phyloP scores from a whole-genome alignment of 2,329 filamentous ascomycete species.

The Cercospora zeae-maydis region DNA sequence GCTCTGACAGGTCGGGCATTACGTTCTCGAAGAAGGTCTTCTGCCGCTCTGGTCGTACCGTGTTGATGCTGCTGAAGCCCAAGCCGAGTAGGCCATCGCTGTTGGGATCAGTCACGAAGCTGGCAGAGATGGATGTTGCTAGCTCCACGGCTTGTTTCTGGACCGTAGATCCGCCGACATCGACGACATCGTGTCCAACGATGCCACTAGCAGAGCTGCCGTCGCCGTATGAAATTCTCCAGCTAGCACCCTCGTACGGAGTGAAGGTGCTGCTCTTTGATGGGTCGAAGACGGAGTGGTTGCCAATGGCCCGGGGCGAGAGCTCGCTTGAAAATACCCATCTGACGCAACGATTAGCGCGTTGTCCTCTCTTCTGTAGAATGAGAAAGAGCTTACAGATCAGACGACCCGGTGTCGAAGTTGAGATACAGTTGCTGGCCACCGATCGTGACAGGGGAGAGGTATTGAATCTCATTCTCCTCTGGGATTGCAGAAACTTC shows the following conservation, averaged over 20 bases:
- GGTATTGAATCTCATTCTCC: slow-evolving; percentile 64
- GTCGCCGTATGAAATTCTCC: slow-evolving; percentile 67
- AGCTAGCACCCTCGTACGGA: slow-evolving; percentile 50
- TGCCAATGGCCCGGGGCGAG: slow-evolving; percentile 41
- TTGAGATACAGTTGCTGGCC: slow-evolving; percentile 66
- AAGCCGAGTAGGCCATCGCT: slow-evolving; percentile 69
- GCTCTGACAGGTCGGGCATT: slow-evolving; percentile 56
- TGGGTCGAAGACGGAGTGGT: slow-evolving; percentile 57
- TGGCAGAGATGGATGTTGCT: slow-evolving; percentile 55
- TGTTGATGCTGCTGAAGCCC: slow-evolving; percentile 63
- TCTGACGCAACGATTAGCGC: slow-evolving; percentile 35
- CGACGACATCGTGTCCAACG: slow-evolving; percentile 66
- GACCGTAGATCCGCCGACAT: slow-evolving; percentile 63
- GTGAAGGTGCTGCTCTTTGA: slow-evolving; percentile 52
- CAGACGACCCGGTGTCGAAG: slow-evolving; percentile 73
- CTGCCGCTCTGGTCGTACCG: slow-evolving; percentile 50
- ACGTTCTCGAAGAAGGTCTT: slow-evolving; percentile 74
- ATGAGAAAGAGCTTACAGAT: slow-evolving; percentile 51
- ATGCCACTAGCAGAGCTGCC: slow-evolving; percentile 58
- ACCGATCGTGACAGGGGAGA: slow-evolving; percentile 66
- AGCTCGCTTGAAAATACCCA: slow-evolving; percentile 69
- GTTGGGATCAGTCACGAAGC: slow-evolving; percentile 58
- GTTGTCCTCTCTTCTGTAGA: background rate
- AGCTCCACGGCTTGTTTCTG: slow-evolving; percentile 64
- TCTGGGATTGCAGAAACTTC: slow-evolving; percentile 63